Base-by-base conservation (phyloP, 2,329 filamentous ascomycete genomes). In the Ophiostoma australiae region DNA sequence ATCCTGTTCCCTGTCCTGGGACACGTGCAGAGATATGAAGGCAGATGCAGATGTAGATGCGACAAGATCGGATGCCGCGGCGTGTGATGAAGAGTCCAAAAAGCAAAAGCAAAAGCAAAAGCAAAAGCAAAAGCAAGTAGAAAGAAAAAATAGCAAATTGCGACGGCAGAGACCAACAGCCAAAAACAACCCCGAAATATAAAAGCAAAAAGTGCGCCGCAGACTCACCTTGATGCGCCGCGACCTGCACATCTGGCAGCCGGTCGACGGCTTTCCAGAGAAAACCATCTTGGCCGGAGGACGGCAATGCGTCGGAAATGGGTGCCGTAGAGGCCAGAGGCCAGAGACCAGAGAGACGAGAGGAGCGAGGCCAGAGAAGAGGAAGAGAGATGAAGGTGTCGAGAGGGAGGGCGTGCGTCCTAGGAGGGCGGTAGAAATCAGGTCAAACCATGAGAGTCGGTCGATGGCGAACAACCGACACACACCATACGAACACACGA, bases 171-270 rank as follows among this genome's bases (percentile, higher is more conserved):
- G 44, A 48, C 15, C 44, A 48, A 20, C 20, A n/a, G 20, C 44
- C 15, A 48, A 48, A n/a, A 17, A 48, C n/a, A n/a, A 48, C 48
- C 7, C 23, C 5, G 20, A 31, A 31, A 65, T 35, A 35, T 27
- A 31, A 23, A 3, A 52, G 23, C 37, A 39, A 39, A 39, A 39
- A 39, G 37, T 31, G 27, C 27, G 39, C 1, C 23, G 7, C 10
- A 13, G n/a, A 27, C 83, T 73, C 83, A 90, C 90, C 85, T 92
- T 92, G 77, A 92, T 92, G 75, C 90, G 85, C 74, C 90, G 84
- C 48, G 85, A 90, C 77, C 90, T 86, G 78, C 90, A 92, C 86
- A 90, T 91, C 80, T 91, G 89, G 76, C 90, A 92, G 76, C 89
- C 90, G 80, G 84, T 81, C 0, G 87, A 90, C 76, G 88, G 86